These are phyloP conservation scores for Gossypium longicalyx DNA, from an alignment of 345 rosid species.

Conservation along the genomic window DNA sequence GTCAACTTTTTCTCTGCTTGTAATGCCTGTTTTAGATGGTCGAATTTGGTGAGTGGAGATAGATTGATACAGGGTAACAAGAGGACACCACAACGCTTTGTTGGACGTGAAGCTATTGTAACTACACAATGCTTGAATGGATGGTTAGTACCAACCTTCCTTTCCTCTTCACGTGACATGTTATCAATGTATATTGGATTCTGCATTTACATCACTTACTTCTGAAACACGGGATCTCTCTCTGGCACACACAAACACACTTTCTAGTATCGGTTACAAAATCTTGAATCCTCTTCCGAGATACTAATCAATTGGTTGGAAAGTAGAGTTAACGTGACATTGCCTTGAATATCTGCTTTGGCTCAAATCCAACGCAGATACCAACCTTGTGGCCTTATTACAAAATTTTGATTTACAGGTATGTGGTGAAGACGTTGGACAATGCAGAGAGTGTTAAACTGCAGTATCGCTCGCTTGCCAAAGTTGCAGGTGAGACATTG, in stretches of 20 bases:
- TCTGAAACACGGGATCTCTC: neutral
- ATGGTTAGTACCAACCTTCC: conserved; percentile 53
- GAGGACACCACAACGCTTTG: conserved; percentile 88
- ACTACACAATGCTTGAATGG: conserved; percentile 95
- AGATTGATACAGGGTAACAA: conserved; percentile 72
- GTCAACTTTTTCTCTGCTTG: neutral
- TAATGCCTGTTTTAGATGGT: conserved; percentile 6
- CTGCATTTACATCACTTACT: neutral
- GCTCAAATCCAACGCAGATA: neutral
- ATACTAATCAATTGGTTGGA: neutral
- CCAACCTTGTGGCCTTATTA: conserved; percentile 3
- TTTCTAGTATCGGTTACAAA: neutral
- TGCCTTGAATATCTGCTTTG: neutral
- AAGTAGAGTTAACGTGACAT: neutral
- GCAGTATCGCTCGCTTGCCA: conserved; percentile 86
- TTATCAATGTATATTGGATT: neutral
- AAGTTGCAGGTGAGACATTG: conserved; percentile 44
- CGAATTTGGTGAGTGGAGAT: conserved; percentile 18
- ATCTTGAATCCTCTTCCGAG: neutral
- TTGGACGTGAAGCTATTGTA: conserved; percentile 86
- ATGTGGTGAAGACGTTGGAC: conserved; percentile 88
- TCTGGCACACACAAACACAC: neutral
- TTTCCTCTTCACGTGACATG: neutral
- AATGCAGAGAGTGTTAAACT: conserved; percentile 85
- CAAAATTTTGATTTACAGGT: conserved; percentile 40